phyloP scores from a whole-genome alignment of 1,284 basidiomycete species.

The Xerocomus amazonicus region DNA sequence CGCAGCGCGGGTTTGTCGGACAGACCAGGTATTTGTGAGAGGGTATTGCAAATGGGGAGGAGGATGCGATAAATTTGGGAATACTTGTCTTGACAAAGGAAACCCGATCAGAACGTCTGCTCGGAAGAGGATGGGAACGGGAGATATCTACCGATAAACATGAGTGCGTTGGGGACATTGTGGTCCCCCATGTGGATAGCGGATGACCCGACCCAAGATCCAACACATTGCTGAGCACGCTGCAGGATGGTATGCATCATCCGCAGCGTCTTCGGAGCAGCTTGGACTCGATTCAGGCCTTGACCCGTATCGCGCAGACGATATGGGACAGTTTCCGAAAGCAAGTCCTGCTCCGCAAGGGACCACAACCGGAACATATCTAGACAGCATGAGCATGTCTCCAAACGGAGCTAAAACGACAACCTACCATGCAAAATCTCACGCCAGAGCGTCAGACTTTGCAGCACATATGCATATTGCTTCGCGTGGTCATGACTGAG shows the following conservation, averaged over 20 bases:
- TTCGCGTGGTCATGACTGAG: constrained; percentile 78
- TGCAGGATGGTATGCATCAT: constrained; percentile 82
- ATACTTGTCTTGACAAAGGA: constrained; percentile 59
- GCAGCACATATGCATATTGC: constrained; percentile 78
- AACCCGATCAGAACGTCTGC: background rate
- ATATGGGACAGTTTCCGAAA: constrained; percentile 69
- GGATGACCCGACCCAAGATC: constrained; percentile 70
- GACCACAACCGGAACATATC: constrained; percentile 85
- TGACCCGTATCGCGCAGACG: constrained; percentile 80
- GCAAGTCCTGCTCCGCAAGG: constrained; percentile 69
- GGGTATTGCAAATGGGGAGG: constrained; percentile 74
- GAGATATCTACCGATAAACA: constrained; percentile 58
- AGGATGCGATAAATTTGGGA: constrained; percentile 84
- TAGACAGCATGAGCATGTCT: constrained; percentile 27
- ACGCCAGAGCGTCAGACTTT: constrained; percentile 78
- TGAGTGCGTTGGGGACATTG: constrained; percentile 81
- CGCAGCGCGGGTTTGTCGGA: constrained; percentile 61
- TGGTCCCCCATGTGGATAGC: constrained; percentile 69
- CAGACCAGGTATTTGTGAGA: constrained; percentile 65
- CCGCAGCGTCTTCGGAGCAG: constrained; percentile 75
- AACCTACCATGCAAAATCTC: constrained; percentile 73
- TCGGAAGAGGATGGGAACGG: background rate
- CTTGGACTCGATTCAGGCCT: constrained; percentile 78
- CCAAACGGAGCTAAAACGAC: background rate
- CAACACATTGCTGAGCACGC: constrained; percentile 73